Conservation (phyloP, 1,284 basidiomycete species). For the Melampsora abietis-canadensis region DNA sequence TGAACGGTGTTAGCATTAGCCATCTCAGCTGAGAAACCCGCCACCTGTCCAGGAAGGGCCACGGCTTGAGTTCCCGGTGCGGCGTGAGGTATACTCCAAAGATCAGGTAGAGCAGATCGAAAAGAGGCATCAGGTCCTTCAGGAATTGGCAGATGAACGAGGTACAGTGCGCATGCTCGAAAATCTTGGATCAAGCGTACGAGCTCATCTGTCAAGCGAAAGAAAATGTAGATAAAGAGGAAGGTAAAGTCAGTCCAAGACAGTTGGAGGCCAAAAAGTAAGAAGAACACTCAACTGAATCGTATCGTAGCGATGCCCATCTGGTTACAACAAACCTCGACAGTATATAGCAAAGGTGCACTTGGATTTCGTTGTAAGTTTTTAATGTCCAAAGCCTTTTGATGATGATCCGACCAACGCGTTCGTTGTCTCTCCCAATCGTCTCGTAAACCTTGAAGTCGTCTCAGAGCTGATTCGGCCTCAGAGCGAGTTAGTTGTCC, state of each 20-base stretch:
- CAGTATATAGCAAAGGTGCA: conserved; percentile 35
- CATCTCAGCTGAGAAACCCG: conserved; percentile 39
- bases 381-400: conserved; percentile 37
- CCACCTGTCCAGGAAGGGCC: conserved; percentile 38
- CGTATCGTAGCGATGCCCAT: conserved; percentile 41
- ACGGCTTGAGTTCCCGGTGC: conserved; percentile 33
- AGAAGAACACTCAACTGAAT: conserved; percentile 31
- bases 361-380: conserved; percentile 38
- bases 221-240: background rate
- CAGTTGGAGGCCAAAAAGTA: background rate
- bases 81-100: conserved; percentile 40
- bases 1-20: conserved; percentile 23
- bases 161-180: conserved; percentile 39
- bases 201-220: conserved; percentile 15
- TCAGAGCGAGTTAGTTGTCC: conserved; percentile 37
- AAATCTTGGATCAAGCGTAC: conserved; percentile 41
- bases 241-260: background rate
- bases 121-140: conserved; percentile 41
- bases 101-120: conserved; percentile 37
- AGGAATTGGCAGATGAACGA: conserved; percentile 40
- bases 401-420: conserved; percentile 42
- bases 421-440: conserved; percentile 38
- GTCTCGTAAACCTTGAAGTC: conserved; percentile 36
- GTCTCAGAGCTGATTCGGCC: conserved; percentile 38
- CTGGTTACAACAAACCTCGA: conserved; percentile 42